Base-by-base conservation (phyloP, 805 yeast species). In the Monosporozyma solicola region DNA sequence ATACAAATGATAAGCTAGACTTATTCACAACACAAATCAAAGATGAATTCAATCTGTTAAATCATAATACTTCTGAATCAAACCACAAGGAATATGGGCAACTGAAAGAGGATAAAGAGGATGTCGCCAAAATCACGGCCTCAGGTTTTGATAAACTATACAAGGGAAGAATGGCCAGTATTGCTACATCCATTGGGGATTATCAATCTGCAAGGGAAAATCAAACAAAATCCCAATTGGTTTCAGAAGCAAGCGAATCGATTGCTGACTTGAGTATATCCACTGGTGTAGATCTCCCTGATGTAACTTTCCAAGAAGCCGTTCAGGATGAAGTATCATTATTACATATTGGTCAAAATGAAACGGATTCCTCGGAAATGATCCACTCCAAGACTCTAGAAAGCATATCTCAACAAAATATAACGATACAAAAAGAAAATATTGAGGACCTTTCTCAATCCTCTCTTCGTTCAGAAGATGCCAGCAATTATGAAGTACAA, bases 151-250 rank as follows among this genome's bases (percentile, higher is more conserved):
- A 31, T n/a, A 54, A 57, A 25, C 54, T 55, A 16, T 60, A 57
- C 43, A 47, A 55, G 3, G 60, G 64, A 5, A 56, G 60, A 27
- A 58, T 61, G 25, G 57, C 59, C 43, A 62, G 67, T 51, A 51
- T 63, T 31, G 61, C 64, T 10, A 63, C 66, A 3, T 58, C 66
- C 2, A 59, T 54, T 7, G 66, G 59, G 15, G 64, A 59, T 31
- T 63, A 60, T 50, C 58, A 57, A 53, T 60, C 65, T 3, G 64
- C 65, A 2, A 54, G 55, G 31, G 67, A 51, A 45, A 31, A 51
- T 45, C n/a, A 31, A n/a, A 22, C 48, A 32, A 44, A 43, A 46
- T 22, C 35, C 8, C 25, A 43, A 13, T 15, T 33, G 32, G 35
- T 27, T 22, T 15, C 41, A 43, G 46, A 43, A 43, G 25, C 46